Evolutionary conservation across 352 stramenopile species (phyloP), one percentile per base, ranked within the genome.

Genomic region (Phytophthora sojae): DNA sequence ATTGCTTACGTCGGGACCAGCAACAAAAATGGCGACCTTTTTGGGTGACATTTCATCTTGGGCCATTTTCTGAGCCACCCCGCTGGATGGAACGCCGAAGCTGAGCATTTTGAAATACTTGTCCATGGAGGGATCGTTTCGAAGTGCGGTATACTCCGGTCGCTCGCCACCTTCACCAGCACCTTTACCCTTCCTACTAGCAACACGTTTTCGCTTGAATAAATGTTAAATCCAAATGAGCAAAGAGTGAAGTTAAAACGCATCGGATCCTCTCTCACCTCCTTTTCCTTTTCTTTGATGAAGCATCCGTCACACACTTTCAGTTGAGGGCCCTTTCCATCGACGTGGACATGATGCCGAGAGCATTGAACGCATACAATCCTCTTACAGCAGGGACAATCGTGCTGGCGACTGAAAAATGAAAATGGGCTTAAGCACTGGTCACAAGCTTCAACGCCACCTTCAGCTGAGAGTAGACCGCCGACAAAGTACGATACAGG

Each of bases 21-120:
- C 77, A 15, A 73, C 71, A 61, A 95, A 95, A n/a, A 81, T 71
- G 0, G 76, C 67, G 58, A 95, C 74, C 47, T 82, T 91, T 32
- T 90, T 82, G 3, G 66, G 67, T 32, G 77, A 67, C 39, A 93
- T 83, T 35, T 93, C 80, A 56, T 95, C 86, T 76, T 94, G 85
- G 7, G 81, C 71, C 86, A 96, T 96, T 68, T 96, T 95, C 61
- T 94, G 86, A 32, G 77, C 79, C 6, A 96, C 81, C 6, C 81
- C 86, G 15, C 76, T 90, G 0, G 78, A 69, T 21, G 85, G 84
- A 49, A 96, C 88, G 12, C 88, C 88, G 52, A 94, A 92, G 8
- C 68, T 77, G 26, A 96, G 78, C 88, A 96, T 94, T 53, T 93
- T 94, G 69, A 96, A 94, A 55, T 96, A 96, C 30, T 94, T 96